A percentile compares a stretch with the other conserved stretches of the same genome.
phyloP scores from a whole-genome alignment of 306 rosid species.

The Prunus persica region Prunus_persica_NCBIv2 NC_034015.1:16547001-16547500 shows the following conservation, averaged over 20 bases:
- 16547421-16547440: constrained; percentile 68
- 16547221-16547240: constrained; percentile 75
- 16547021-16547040: constrained; percentile 71
- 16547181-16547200: constrained; percentile 20
- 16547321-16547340: constrained; percentile 13
- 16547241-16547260: constrained; percentile 74
- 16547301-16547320: constrained; percentile 65
- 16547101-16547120: neutral
- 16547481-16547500: no score
- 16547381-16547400: neutral
- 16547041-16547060: constrained; percentile 48
- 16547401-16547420: constrained; percentile 55
- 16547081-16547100: neutral
- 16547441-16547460: constrained; percentile 57
- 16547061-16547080: neutral
- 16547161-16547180: neutral
- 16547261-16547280: constrained; percentile 66
- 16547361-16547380: constrained; percentile 11
- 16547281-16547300: constrained; percentile 71
- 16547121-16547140: neutral
- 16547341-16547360: neutral
- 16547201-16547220: constrained; percentile 50
- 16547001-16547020: constrained; percentile 76
- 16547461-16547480: neutral
- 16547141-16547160: neutral